Evolutionary conservation across 2,329 filamentous ascomycete genomes (phyloP), one percentile per base, ranked within the genome.

Genomic region (Colletotrichum theobromicola): DNA sequence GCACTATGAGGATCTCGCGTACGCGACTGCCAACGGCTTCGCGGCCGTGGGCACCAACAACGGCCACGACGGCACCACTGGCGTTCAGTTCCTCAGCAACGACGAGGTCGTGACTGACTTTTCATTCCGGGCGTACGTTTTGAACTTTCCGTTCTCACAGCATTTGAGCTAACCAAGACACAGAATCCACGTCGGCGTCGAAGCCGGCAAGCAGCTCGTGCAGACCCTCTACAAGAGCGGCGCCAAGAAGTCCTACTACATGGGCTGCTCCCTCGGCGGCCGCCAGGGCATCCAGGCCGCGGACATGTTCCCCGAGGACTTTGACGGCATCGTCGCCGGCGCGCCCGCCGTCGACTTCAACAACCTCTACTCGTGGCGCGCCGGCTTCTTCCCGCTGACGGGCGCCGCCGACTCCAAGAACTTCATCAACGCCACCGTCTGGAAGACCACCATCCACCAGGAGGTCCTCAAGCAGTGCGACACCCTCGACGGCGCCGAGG

Each of bases 301-400:
- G 0, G 81, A 81, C 21, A 83, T 84, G 15, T 82, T 84, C 4
- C 80, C 85, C 3, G 81, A 84, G 61, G 84, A 87, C 77, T 91
- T 92, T 70, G 89, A 92, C 76, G 90, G 90, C 24, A 84, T 89
- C 12, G 78, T 92, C 2, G 87, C 89, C 16, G 89, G 89, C 12
- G 80, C 81, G 1, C 80, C 86, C 34, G 88, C 88, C 1, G 91
- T 24, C 83, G 58, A 74, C 58, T 65, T 74, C 16, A 70, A 70
- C 85, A 85, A 75, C 24, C 68, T 71, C 1, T 84, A 81, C 53
- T 82, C 84, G 3, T 77, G 84, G 6, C 80, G 84, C 60, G 84
- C 87, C 74, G 86, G 82, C 84, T 3, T 79, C 84, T 1, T 65
- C 32, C 53, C 70, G 87, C 85, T 82, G 21, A 83, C 82, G 0